Base-by-base conservation (phyloP, 2,329 filamentous ascomycete species). In the Fusarium illudens region DNA sequence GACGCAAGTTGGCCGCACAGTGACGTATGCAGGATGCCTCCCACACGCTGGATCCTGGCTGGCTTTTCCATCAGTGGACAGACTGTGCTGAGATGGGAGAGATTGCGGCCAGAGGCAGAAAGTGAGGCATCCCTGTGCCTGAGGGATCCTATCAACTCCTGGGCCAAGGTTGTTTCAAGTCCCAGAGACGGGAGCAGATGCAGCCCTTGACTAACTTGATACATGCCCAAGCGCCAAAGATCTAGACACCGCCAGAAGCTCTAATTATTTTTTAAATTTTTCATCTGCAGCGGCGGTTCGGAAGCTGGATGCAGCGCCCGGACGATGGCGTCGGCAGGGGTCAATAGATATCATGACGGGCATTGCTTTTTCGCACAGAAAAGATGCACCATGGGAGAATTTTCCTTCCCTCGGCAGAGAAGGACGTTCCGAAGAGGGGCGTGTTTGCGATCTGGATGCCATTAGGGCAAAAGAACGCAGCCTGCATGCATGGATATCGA, bases 391-490 rank as follows among this genome's bases (percentile, higher is more conserved):
- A 34, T 44, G 39, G 39, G 22, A 49, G 46, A 46, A 62, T 67
- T 72, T 58, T 58, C 56, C 56, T 59, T 32, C 48, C 36, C 25
- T 51, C 17, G 60, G 34, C 22, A 19, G 53, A 34, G 29, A 33
- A 58, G 63, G 59, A 49, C 58, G 58, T 52, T 19, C 42, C 33
- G 58, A 51, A 57, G 29, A 54, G 57, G 50, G 48, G 48, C 19
- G 48, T 50, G 68, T 65, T 62, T 59, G 58, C 59, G 57, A 50
- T 54, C 64, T 59, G 44, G 53, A 60, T 56, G 49, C 51, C 37
- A 61, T 73, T 73, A 72, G 71, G 71, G 71, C 71, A 73, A 67
- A 64, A 66, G 66, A 61, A 68, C 60, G 65, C 65, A 68, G 65
- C 20, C 63, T 63, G 57, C 60, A 71, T 67, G 57, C 53, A 58